Percentiles rank a stretch among this genome's conserved stretches.
These are phyloP conservation scores for Tolypocladium sp. DNA, from an alignment of 2,329 filamentous ascomycete species.

Conservation along the genomic window DNA sequence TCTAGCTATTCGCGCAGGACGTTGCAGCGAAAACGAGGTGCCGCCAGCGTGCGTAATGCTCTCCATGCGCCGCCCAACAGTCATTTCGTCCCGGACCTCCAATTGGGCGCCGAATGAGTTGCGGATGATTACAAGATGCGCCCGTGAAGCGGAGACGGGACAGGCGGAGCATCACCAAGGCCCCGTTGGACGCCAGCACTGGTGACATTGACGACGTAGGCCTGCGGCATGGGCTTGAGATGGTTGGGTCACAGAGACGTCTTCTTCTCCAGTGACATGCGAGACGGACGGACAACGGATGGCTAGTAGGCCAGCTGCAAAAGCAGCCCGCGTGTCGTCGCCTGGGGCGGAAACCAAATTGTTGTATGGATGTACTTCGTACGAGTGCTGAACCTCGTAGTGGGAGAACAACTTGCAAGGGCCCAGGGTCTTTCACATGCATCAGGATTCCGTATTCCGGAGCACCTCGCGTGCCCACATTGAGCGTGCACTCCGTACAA, in stretches of 20 bases:
- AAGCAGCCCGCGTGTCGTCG: too few species aligned
- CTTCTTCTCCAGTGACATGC: not conserved
- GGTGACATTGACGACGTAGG: not conserved
- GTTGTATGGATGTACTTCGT: not conserved
- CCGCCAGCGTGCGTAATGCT: not conserved
- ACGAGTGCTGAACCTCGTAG: not conserved
- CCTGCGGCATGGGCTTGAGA: not conserved
- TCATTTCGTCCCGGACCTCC: not conserved
- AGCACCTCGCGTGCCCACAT: not conserved
- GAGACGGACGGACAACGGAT: too few species aligned
- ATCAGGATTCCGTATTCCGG: not conserved
- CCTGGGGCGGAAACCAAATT: too few species aligned
- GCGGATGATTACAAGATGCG: not conserved
- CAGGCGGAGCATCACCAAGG: not conserved
- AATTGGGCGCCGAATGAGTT: not conserved
- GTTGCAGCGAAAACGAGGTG: not conserved
- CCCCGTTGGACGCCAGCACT: not conserved
- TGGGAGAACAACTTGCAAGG: not conserved
- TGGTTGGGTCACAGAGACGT: not conserved
- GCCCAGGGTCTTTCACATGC: not conserved
- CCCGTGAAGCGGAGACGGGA: not conserved
- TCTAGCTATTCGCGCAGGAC: too few species aligned
- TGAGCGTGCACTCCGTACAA: not conserved
- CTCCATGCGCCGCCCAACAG: not conserved
- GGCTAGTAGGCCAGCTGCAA: too few species aligned